Evolutionary conservation across 1,284 basidiomycete genomes (phyloP).

Genomic region (Grifola frondosa): DNA sequence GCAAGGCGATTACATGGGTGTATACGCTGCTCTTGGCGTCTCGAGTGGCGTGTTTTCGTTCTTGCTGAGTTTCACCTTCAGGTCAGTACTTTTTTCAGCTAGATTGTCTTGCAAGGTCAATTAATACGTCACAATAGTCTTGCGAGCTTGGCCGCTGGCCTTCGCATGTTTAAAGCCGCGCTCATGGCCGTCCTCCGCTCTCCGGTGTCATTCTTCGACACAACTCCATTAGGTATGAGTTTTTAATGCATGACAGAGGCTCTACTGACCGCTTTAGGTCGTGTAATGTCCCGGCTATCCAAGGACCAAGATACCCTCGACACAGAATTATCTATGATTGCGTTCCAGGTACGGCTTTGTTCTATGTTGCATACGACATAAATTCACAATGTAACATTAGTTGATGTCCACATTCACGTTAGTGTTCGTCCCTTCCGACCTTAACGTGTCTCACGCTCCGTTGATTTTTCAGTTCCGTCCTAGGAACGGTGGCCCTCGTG

Average conservation of each 20-base stretch:
- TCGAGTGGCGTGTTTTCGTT: slow-evolving; percentile 58
- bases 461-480: slow-evolving; percentile 32
- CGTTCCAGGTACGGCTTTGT: slow-evolving; percentile 34
- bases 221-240: slow-evolving; percentile 67
- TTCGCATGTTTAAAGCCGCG: slow-evolving; percentile 59
- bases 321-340: slow-evolving; percentile 43
- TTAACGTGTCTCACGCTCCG: no score
- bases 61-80: slow-evolving; percentile 50
- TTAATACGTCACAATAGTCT: no score
- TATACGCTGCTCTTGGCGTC: slow-evolving; percentile 63
- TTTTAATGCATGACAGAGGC: no score
- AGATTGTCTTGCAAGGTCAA: no score
- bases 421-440: no score
- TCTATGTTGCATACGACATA: no score
- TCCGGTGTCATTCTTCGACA: slow-evolving; percentile 80
- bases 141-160: slow-evolving; percentile 53
- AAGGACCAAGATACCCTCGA: slow-evolving; percentile 66
- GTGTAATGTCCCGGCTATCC: slow-evolving; percentile 58
- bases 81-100: slow-evolving; percentile 35
- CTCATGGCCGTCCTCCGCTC: slow-evolving; percentile 60
- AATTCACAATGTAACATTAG: no score
- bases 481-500: slow-evolving; percentile 57
- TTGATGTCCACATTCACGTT: no score
- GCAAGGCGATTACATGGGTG: slow-evolving; percentile 64
- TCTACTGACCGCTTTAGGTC: slow-evolving; percentile 43